Conservation (phyloP, 768 basidiomycete species). For the Collybia mongolica region DNA sequence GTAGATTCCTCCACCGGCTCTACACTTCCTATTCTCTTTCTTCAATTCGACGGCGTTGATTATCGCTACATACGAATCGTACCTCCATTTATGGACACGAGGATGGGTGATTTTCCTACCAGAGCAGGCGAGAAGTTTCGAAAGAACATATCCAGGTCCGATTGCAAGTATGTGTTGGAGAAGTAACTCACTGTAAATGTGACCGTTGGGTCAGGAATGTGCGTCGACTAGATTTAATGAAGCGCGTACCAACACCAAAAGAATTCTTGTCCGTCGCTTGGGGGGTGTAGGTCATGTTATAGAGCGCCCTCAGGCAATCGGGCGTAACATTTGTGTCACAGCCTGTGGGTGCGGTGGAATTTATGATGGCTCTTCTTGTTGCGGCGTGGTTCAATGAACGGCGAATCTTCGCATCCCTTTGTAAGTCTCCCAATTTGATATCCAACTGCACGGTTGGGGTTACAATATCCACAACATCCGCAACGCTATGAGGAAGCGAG, state of each 20-base stretch:
- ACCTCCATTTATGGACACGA: constrained; percentile 50
- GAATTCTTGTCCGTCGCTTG: constrained; percentile 23
- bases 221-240: background rate
- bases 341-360: constrained; percentile 6
- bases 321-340: constrained; percentile 26
- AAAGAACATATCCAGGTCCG: constrained; percentile 42
- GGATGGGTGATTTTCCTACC: constrained; percentile 35
- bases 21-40: constrained; percentile 9
- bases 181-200: constrained; percentile 37
- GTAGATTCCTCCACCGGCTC: constrained; percentile 15
- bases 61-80: background rate
- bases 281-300: constrained; percentile 31
- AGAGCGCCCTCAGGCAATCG: constrained; percentile 30
- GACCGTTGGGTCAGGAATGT: background rate
- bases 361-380: constrained; percentile 6
- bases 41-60: too few species aligned
- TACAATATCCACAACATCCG: constrained; percentile 29
- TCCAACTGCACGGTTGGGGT: constrained; percentile 32
- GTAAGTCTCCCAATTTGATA: constrained; percentile 13
- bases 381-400: background rate
- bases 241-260: constrained; percentile 27
- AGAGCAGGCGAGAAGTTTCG: constrained; percentile 37
- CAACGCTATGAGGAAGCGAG: constrained; percentile 26
- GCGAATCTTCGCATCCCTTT: background rate
- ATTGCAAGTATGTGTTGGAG: constrained; percentile 37